Evolutionary conservation across 2,329 filamentous ascomycete genomes (phyloP), one percentile per base, ranked within the genome.

Genomic region (Colletotrichum tropicicola): DNA sequence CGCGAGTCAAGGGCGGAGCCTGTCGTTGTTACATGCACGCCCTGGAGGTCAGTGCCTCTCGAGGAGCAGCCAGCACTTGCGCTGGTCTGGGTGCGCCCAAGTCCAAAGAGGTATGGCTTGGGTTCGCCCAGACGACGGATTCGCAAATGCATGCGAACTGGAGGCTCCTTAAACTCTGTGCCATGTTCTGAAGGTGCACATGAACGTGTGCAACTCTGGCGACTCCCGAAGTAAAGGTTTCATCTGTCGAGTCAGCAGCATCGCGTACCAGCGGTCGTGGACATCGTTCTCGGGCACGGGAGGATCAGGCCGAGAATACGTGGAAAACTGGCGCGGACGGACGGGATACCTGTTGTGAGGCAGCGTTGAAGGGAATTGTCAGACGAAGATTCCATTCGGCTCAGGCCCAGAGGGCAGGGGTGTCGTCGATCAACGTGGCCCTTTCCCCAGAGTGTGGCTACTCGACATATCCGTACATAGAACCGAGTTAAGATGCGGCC

Each of bases 1-100:
- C 57, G 44, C 30, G 62, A 65, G 57, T 62, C 62, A 62, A 62
- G 62, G 45, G 44, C 19, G 27, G 17, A 57, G 17, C 15, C 17
- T 30, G 44, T 41, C 17, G 35, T 32, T 17, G 44, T 28, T 51
- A 56, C 5, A 35, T 21, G 28, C 30, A 62, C 62, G 23, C 62
- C 49, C 61, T 21, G 25, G 43, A 12, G 19, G 21, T 7, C 21
- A 27, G 43, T 23, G 4, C 12, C 21, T 10, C 43, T 15, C 1
- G 6, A 45, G 12, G 37, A 5, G 7, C 3, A 32, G 17, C 8
- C 27, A 37, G 28, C 9, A 47, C 30, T 25, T 39, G 32, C 17
- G 15, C 43, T 37, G 35, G 10, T 39, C 27, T 35, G 17, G 35
- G 19, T 28, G 30, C 27, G 19, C 30, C 19, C 15, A 21, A 21